phyloP scores from a whole-genome alignment of 2,329 filamentous ascomycete genomes.

The Colletotrichum horii region DNA sequence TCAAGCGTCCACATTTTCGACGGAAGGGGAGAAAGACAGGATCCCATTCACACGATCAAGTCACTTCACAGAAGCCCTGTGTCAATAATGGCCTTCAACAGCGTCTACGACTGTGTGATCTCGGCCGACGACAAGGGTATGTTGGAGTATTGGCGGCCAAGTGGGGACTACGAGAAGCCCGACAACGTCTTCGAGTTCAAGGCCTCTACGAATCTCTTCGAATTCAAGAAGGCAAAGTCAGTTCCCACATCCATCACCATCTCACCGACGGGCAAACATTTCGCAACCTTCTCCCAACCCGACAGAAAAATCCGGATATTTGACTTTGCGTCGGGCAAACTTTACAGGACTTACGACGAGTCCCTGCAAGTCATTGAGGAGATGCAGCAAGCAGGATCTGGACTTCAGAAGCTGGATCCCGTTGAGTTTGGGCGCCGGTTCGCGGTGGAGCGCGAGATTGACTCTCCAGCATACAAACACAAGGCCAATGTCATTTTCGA shows the following conservation, averaged over 20 bases:
- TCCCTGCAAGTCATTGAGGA: slow-evolving; percentile 87
- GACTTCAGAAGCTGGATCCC: slow-evolving; percentile 80
- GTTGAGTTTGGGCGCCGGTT: slow-evolving; percentile 91
- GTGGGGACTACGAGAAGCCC: slow-evolving; percentile 84
- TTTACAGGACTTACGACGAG: slow-evolving; percentile 94
- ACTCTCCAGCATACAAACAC: slow-evolving; percentile 68
- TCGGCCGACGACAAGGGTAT: slow-evolving; percentile 91
- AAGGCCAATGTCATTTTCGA: slow-evolving; percentile 92
- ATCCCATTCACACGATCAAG: slow-evolving; percentile 78
- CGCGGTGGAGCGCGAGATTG: slow-evolving; percentile 85
- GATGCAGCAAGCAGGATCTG: slow-evolving; percentile 94
- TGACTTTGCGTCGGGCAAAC: slow-evolving; percentile 86
- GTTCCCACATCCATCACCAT: slow-evolving; percentile 82
- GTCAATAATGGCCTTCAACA: slow-evolving; percentile 87
- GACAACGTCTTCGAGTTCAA: slow-evolving; percentile 92
- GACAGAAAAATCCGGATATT: slow-evolving; percentile 94
- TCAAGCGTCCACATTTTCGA: slow-evolving; percentile 85
- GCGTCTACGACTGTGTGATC: slow-evolving; percentile 85
- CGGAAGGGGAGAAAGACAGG: slow-evolving; percentile 80
- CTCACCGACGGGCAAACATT: slow-evolving; percentile 84
- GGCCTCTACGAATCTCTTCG: slow-evolving; percentile 91
- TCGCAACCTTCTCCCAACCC: slow-evolving; percentile 89
- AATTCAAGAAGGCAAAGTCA: slow-evolving; percentile 95
- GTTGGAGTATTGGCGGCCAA: slow-evolving; percentile 95
- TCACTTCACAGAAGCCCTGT: slow-evolving; percentile 84